Percentiles rank a stretch among this genome's conserved stretches.
phyloP scores from a whole-genome alignment of 2,329 filamentous ascomycete species.

The Neophaeococcomyces mojaviensis region DNA sequence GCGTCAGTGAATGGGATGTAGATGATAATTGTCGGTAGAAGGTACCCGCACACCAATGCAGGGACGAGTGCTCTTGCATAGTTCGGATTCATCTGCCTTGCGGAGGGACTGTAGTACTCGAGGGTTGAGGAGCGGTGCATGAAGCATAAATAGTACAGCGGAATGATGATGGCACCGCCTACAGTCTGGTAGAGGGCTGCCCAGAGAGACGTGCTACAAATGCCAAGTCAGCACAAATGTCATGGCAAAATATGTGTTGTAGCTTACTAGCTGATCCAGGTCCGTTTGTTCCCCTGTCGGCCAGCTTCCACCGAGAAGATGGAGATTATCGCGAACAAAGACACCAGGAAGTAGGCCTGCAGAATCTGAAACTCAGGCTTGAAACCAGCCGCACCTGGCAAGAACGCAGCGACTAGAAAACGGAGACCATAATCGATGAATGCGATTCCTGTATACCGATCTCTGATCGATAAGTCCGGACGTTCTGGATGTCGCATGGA shows the following conservation, averaged over 20 bases:
- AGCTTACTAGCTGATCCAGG: constrained; percentile 13
- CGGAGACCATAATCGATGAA: constrained; percentile 10
- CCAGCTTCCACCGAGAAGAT: constrained; percentile 13
- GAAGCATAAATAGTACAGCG: constrained; percentile 23
- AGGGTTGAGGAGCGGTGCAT: constrained; percentile 13
- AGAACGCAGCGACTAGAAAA: constrained; percentile 15
- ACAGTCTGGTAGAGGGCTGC: constrained; percentile 17
- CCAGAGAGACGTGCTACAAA: constrained; percentile 12
- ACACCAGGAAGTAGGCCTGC: constrained; percentile 15
- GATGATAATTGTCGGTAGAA: constrained; percentile 23
- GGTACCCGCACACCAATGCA: constrained; percentile 22
- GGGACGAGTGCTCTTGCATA: constrained; percentile 22
- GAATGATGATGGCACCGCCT: constrained; percentile 20
- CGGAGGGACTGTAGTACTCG: constrained; percentile 13
- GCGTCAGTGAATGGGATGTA: constrained; percentile 20
- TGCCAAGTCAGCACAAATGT: background rate
- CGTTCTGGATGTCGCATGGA: constrained; percentile 7
- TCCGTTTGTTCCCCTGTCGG: constrained; percentile 10
- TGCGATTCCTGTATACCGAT: constrained; percentile 12
- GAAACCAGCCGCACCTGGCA: constrained; percentile 12
- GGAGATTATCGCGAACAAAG: constrained; percentile 13
- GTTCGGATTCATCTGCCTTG: constrained; percentile 13
- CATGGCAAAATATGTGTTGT: background rate
- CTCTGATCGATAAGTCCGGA: constrained; percentile 8
- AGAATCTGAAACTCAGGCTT: constrained; percentile 13